Evolutionary conservation across 495 filamentous ascomycete genomes (phyloP).

Genomic region (Penicillium manginii): DNA sequence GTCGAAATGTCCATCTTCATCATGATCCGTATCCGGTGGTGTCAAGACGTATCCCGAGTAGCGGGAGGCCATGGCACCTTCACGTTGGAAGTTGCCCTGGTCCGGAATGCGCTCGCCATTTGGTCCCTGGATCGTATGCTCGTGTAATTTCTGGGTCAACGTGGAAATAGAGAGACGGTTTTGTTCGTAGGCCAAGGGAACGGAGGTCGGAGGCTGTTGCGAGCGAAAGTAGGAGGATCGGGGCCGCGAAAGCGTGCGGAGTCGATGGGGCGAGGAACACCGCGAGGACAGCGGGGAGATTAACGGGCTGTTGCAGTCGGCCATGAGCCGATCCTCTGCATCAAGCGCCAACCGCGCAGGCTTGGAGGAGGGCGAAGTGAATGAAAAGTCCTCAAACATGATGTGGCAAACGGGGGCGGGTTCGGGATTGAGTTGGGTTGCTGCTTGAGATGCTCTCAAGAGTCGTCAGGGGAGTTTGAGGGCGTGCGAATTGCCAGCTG

Average conservation of each 20-base stretch:
- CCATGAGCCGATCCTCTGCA: constrained; percentile 43
- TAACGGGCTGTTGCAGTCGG: constrained; percentile 43
- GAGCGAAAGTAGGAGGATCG: constrained; percentile 42
- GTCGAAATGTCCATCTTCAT: constrained; percentile 39
- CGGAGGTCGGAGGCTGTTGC: constrained; percentile 47
- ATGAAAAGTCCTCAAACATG: constrained; percentile 55
- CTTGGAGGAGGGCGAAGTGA: constrained; percentile 45
- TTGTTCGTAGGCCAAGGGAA: constrained; percentile 45
- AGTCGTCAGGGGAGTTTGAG: neutral
- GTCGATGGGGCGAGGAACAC: constrained; percentile 48
- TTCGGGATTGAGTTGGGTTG: neutral
- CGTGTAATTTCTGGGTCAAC: constrained; percentile 50
- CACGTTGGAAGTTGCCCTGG: constrained; percentile 7
- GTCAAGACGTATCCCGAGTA: constrained; percentile 44
- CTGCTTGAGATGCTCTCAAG: neutral
- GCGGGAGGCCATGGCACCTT: constrained; percentile 10
- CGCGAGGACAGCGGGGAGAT: constrained; percentile 52
- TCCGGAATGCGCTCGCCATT: constrained; percentile 11
- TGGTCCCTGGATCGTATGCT: constrained; percentile 44
- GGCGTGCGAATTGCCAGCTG: neutral
- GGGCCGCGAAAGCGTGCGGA: constrained; percentile 38
- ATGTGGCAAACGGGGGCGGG: constrained; percentile 11
- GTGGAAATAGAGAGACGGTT: constrained; percentile 49
- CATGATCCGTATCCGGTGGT: constrained; percentile 49
- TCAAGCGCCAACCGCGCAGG: constrained; percentile 40